Evolutionary conservation across 768 basidiomycete species (phyloP).

Genomic region (Saitozyma podzolica): DNA sequence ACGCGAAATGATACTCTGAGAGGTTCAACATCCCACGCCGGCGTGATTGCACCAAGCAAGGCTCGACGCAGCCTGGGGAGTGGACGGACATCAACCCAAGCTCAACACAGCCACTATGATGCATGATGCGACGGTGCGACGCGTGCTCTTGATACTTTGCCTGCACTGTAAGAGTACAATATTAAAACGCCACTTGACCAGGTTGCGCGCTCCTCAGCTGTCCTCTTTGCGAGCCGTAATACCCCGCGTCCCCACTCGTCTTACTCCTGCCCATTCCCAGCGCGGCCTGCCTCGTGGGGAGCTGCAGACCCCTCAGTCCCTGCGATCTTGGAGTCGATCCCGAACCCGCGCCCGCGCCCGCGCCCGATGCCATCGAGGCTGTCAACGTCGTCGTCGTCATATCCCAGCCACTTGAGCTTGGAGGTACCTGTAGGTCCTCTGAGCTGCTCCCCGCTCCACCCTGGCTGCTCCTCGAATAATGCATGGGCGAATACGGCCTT

Average conservation of each 20-base stretch:
- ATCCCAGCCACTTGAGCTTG: not conserved
- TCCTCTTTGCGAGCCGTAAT: not conserved
- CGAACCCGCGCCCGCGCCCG: not conserved
- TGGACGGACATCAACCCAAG: too few relatives aligned
- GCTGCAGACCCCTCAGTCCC: constrained; percentile 38
- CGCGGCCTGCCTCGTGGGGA: constrained; percentile 36
- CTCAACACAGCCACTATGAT: too few relatives aligned
- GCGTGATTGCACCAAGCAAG: too few relatives aligned
- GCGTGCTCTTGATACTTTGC: not conserved
- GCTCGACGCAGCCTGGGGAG: too few relatives aligned
- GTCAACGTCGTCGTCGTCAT: not conserved
- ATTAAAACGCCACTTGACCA: not conserved
- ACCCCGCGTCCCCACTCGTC: not conserved
- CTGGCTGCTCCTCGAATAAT: not conserved
- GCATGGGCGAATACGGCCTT: constrained; percentile 11
- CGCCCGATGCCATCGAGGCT: not conserved
- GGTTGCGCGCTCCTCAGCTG: not conserved
- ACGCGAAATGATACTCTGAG: too few relatives aligned
- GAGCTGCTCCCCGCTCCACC: not conserved
- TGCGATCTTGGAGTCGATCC: constrained; percentile 3
- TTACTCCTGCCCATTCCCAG: constrained; percentile 4
- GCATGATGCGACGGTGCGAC: too few relatives aligned
- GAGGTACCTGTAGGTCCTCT: not conserved
- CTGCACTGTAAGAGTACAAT: not conserved
- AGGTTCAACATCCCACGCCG: too few relatives aligned